Conservation (phyloP, 2,329 filamentous ascomycete species). For the Byssochlamys sp. region DNA sequence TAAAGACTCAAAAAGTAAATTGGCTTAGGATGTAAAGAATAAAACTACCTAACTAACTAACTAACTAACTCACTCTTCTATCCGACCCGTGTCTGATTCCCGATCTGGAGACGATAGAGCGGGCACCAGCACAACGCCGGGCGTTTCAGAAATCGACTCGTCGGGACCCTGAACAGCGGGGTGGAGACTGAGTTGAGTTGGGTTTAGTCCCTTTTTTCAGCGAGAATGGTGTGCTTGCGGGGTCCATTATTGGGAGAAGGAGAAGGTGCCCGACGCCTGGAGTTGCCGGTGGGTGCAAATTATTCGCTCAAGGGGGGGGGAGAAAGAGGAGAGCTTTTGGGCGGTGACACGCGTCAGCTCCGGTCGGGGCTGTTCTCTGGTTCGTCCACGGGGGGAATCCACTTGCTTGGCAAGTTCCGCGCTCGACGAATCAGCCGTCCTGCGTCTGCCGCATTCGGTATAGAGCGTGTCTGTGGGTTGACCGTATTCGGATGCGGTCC, state of each 20-base stretch:
- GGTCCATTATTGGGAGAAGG: not conserved
- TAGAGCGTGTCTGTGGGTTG: not conserved
- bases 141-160: conserved; percentile 24
- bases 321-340: too few species aligned
- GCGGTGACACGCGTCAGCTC: not conserved
- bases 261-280: not conserved
- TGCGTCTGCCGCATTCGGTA: not conserved
- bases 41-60: too few species aligned
- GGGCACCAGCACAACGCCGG: not conserved
- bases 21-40: too few species aligned
- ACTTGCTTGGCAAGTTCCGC: not conserved
- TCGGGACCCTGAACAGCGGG: conserved; percentile 21
- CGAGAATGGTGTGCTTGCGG: conserved; percentile 6
- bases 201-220: too few species aligned
- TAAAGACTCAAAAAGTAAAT: too few species aligned
- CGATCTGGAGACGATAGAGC: not conserved
- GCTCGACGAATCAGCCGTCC: not conserved
- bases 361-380: not conserved
- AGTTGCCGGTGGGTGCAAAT: not conserved
- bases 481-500: not conserved
- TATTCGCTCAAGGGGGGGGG: not conserved
- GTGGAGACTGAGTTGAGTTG: not conserved
- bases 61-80: too few species aligned
- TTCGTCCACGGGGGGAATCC: not conserved
- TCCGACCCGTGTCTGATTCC: not conserved